These are phyloP conservation scores for Excoecaria cochinchinensis DNA, from an alignment of 345 rosid species.

Conservation along the genomic window DNA sequence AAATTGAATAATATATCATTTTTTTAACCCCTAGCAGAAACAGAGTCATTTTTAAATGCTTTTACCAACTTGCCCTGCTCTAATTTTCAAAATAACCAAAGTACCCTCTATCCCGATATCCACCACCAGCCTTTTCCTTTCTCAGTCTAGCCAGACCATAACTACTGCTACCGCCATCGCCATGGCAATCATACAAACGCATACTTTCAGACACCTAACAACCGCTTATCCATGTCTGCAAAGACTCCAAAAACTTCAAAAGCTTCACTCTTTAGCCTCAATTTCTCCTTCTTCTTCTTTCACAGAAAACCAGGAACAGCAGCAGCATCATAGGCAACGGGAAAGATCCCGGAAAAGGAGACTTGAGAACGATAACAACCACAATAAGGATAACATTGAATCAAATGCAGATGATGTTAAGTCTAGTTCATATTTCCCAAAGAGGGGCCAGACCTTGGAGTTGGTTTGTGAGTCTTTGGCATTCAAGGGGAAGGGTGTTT, in stretches of 20 bases:
- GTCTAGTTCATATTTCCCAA: conserved; percentile 59
- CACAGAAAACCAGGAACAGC: conserved; percentile 28
- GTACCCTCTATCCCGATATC: neutral
- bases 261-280: conserved; percentile 31
- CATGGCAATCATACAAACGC: conserved; percentile 41
- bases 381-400: neutral
- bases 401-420: neutral
- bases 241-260: conserved; percentile 34
- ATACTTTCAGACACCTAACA: conserved; percentile 37
- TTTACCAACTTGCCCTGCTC: neutral
- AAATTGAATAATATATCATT: too few species aligned
- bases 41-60: neutral
- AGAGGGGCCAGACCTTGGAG: conserved; percentile 74
- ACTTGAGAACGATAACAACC: neutral
- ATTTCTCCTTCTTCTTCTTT: conserved; percentile 21
- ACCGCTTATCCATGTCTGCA: conserved; percentile 33
- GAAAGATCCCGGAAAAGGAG: conserved; percentile 7
- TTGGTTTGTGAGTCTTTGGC: conserved; percentile 82
- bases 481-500: conserved; percentile 86
- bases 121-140: neutral
- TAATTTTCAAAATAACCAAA: neutral
- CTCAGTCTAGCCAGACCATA: neutral
- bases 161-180: conserved; percentile 7
- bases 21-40: too few species aligned
- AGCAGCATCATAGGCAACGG: conserved; percentile 9